These are phyloP conservation scores for Infundibulicybe gibba DNA, from an alignment of 768 basidiomycete species.

Conservation along the genomic window DNA sequence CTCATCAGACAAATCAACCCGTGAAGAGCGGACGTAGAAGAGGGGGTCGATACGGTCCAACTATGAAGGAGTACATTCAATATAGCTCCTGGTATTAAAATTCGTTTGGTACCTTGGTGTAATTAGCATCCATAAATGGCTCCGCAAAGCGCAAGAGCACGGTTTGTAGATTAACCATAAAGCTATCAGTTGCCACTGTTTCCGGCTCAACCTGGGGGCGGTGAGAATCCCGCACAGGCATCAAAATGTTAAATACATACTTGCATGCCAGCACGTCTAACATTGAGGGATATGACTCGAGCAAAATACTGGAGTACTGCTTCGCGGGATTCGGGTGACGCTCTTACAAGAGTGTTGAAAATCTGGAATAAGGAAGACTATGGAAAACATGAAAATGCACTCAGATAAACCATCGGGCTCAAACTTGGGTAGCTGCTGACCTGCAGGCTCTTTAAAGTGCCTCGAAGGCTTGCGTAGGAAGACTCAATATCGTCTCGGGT, in stretches of 20 bases:
- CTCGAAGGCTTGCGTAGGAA: constrained; percentile 81
- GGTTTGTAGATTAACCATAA: constrained; percentile 88
- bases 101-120: constrained; percentile 61
- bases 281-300: constrained; percentile 68
- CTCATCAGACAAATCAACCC: constrained; percentile 81
- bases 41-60: constrained; percentile 88
- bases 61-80: constrained; percentile 29
- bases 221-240: neutral
- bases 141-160: constrained; percentile 83
- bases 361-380: constrained; percentile 76
- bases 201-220: constrained; percentile 66
- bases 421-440: constrained; percentile 25
- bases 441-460: constrained; percentile 82
- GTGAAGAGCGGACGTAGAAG: constrained; percentile 69
- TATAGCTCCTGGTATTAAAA: no score
- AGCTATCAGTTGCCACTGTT: constrained; percentile 87
- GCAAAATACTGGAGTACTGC: constrained; percentile 82
- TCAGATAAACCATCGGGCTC: neutral
- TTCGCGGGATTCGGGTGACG: constrained; percentile 75
- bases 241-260: constrained; percentile 27
- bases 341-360: constrained; percentile 85
- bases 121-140: constrained; percentile 92
- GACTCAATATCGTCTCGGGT: constrained; percentile 73
- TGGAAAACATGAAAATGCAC: neutral
- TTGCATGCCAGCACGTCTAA: constrained; percentile 89